Evolutionary conservation across 2,329 filamentous ascomycete species (phyloP), one percentile per base, ranked within the genome.

Genomic region (Alternaria tenuissima): DNA sequence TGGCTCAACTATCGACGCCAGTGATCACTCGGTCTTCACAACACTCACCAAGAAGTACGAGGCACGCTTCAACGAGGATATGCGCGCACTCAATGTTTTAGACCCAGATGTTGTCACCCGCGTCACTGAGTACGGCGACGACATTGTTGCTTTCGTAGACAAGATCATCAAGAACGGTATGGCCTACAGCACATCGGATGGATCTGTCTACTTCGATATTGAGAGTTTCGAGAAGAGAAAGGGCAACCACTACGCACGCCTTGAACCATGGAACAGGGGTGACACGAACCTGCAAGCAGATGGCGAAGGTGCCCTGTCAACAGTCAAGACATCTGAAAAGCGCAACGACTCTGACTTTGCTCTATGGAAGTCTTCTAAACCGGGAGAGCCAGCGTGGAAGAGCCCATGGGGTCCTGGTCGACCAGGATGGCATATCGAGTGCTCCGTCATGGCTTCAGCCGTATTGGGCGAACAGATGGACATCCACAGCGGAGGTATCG

Each of bases 341-440:
- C 88, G 89, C 55, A 89, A 88, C 24, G 83, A 89, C 2, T 89
- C 91, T 7, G 94, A 98, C 73, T 98, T 98, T 79, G 94, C 93
- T 0, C 82, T 98, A 2, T 97, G 93, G 94, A 98, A 98, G 78
- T 89, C 90, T 55, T 94, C 91, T 1, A 97, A 96, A 80, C 88
- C 92, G 14, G 94, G 94, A 43, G 94, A 98, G 83, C 94, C 94
- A 0, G 91, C 88, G 66, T 98, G 94, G 94, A 84, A 88, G 5
- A 95, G 91, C 69, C 88, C 89, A 4, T 98, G 94, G 94, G 93
- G 94, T 5, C 85, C 89, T 57, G 94, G 94, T 5, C 85, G 94
- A 44, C 94, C 94, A 1, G 94, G 94, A 18, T 98, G 94, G 94
- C 94, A 97, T 75, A 97, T 97, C 72, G 94, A 97, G 81, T 97